A percentile compares a stretch with the other conserved stretches of the same genome.
Conservation (phyloP, 176 grass and related monocot species). For the Juncus inflexus region DNA sequence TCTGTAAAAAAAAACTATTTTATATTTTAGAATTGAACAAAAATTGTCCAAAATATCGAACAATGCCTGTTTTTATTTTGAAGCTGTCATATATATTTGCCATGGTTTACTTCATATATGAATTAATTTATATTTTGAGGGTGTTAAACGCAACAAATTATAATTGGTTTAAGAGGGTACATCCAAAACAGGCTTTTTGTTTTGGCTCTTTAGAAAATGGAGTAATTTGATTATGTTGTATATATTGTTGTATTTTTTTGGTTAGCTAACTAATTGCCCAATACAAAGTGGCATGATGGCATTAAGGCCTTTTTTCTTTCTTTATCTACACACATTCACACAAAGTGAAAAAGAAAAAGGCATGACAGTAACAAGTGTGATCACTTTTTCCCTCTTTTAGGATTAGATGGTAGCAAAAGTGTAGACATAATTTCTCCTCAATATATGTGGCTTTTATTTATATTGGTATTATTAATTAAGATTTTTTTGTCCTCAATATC, state of each 20-base stretch:
- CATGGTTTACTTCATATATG: too few relatives aligned
- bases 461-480: slow-evolving; percentile 11
- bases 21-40: too few relatives aligned
- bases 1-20: too few relatives aligned
- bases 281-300: slow-evolving; percentile 17
- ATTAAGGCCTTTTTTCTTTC: slow-evolving; percentile 7
- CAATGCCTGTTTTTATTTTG: too few relatives aligned
- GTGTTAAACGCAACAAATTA: too few relatives aligned
- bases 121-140: too few relatives aligned
- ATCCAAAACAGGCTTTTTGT: slow-evolving; percentile 6
- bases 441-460: slow-evolving; percentile 21
- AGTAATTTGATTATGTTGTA: not conserved
- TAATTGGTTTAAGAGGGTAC: not conserved
- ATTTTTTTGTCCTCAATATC: too few relatives aligned
- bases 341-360: slow-evolving; percentile 29
- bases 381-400: slow-evolving; percentile 18
- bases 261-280: slow-evolving; percentile 11
- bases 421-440: slow-evolving; percentile 28
- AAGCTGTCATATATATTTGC: too few relatives aligned
- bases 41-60: too few relatives aligned
- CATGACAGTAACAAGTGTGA: slow-evolving; percentile 31
- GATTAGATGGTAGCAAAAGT: slow-evolving; percentile 15
- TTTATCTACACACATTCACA: slow-evolving; percentile 28
- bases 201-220: not conserved
- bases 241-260: not conserved